phyloP scores from a whole-genome alignment of 306 rosid genomes.

The Sechiopsis laciniata region DNA sequence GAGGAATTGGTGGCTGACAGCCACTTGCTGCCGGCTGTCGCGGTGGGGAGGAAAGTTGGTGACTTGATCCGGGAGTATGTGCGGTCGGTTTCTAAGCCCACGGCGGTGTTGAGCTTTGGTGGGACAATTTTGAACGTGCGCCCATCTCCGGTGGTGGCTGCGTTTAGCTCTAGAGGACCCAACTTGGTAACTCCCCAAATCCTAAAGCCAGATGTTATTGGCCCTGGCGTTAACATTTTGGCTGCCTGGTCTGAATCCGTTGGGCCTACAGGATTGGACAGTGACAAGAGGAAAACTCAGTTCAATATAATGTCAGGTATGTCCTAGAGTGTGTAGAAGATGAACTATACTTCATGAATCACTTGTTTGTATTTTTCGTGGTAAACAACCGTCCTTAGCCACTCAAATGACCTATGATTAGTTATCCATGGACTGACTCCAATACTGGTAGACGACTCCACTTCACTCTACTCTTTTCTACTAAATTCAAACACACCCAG shows the following conservation, averaged over 20 bases:
- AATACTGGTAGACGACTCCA: too few relatives aligned
- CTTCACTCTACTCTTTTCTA: too few relatives aligned
- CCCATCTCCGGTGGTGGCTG: constrained; percentile 92
- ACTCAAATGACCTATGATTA: too few relatives aligned
- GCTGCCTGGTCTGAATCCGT: constrained; percentile 74
- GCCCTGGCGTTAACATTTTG: constrained; percentile 78
- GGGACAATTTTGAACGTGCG: constrained; percentile 71
- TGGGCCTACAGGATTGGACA: constrained; percentile 66
- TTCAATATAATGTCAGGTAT: constrained; percentile 96
- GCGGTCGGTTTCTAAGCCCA: constrained; percentile 43
- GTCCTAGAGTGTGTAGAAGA: background rate
- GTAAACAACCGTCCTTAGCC: too few relatives aligned
- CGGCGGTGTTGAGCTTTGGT: constrained; percentile 62
- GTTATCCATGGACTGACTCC: too few relatives aligned
- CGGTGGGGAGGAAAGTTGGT: constrained; percentile 58
- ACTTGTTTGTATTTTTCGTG: too few relatives aligned
- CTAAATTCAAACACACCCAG: too few relatives aligned
- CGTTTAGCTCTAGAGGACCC: constrained; percentile 92
- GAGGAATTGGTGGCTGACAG: constrained; percentile 89
- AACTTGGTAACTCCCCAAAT: constrained; percentile 66
- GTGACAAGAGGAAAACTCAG: constrained; percentile 50
- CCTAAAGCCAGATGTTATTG: constrained; percentile 76
- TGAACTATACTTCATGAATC: too few relatives aligned
- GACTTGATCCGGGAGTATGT: constrained; percentile 61
- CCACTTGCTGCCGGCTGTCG: constrained; percentile 80